Evolutionary conservation across 2,329 filamentous ascomycete species (phyloP), one percentile per base, ranked within the genome.

Genomic region (Colletotrichum ledebouriae): DNA sequence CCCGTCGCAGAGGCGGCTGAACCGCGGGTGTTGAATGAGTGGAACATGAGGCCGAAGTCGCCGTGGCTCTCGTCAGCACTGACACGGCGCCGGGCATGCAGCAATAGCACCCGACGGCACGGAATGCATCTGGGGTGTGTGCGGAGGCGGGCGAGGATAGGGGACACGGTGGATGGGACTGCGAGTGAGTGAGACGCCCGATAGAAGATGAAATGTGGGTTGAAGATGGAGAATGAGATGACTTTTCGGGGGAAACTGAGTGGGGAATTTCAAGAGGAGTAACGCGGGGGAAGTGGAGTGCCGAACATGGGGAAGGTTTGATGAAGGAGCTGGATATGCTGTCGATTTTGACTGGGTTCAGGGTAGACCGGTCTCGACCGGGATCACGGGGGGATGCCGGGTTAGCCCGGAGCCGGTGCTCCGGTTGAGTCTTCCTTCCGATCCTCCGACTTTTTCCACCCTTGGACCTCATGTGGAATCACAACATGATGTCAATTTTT

Each of bases 11-110:
- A 60, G n/a, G 12, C 58, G 7, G 57, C 39, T 22, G 58, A 58
- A 20, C 58, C 53, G 15, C 53, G 59, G 59, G 59, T 70, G 55
- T 59, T 58, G 39, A 68, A 68, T 0, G 67, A 68, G 55, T 70
- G 64, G 39, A 68, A 70, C 67, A 70, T 70, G 37, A 9, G 13
- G 37, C 44, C 47, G 59, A 9, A 6, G 49, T 42, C 13, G 10
- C 56, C 34, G 62, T 2, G 25, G 10, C 33, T 29, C 4, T 33
- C 29, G 42, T 65, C 34, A 62, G 61, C 49, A 66, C 46, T 55
- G 39, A 50, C 13, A 59, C 49, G 37, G 62, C 49, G 41, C 49
- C 49, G 44, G 56, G 52, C 66, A 47, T 37, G 37, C 25, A 25
- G 25, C 25, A 25, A 4, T 25, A 25, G 25, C 55, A 57, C 42